Percentiles rank a stretch among this genome's conserved stretches.
Conservation (phyloP, 2,329 filamentous ascomycete species). For the Phoma sp. region DNA sequence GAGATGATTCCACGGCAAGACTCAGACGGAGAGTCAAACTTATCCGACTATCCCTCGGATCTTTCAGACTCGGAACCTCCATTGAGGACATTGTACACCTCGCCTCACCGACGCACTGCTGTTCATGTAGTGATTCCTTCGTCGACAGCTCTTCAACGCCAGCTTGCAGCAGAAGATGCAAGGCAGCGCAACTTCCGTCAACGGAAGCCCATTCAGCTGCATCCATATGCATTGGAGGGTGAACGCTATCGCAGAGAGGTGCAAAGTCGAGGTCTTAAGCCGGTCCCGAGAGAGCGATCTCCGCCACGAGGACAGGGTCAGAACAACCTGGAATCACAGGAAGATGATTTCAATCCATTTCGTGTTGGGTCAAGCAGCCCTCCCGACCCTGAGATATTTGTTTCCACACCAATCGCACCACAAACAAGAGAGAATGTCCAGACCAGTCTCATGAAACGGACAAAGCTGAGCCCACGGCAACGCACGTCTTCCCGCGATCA, state of each 20-base stretch:
- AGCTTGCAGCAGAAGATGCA: slow-evolving; percentile 23
- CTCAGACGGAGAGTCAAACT: slow-evolving; percentile 18
- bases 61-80: slow-evolving; percentile 22
- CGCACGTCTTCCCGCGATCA: slow-evolving; percentile 20
- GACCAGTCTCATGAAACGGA: slow-evolving; percentile 8
- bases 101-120: slow-evolving; percentile 32
- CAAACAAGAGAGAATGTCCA: slow-evolving; percentile 12
- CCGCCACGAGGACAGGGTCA: slow-evolving; percentile 25
- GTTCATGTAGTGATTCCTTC: slow-evolving; percentile 41
- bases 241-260: slow-evolving; percentile 52
- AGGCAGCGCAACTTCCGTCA: slow-evolving; percentile 50
- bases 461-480: slow-evolving; percentile 4
- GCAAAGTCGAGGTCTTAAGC: slow-evolving; percentile 52
- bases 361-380: slow-evolving; percentile 29
- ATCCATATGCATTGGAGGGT: slow-evolving; percentile 55
- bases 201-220: slow-evolving; percentile 56
- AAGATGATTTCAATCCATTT: slow-evolving; percentile 41
- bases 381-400: slow-evolving; percentile 29
- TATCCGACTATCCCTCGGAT: slow-evolving; percentile 25
- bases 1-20: slow-evolving; percentile 20
- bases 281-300: slow-evolving; percentile 46
- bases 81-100: slow-evolving; percentile 10
- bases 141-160: slow-evolving; percentile 24
- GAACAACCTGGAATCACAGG: slow-evolving; percentile 36
- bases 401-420: slow-evolving; percentile 29